phyloP scores from a whole-genome alignment of 1,139 yeast genomes.

The Candida frijolesensis region DNA sequence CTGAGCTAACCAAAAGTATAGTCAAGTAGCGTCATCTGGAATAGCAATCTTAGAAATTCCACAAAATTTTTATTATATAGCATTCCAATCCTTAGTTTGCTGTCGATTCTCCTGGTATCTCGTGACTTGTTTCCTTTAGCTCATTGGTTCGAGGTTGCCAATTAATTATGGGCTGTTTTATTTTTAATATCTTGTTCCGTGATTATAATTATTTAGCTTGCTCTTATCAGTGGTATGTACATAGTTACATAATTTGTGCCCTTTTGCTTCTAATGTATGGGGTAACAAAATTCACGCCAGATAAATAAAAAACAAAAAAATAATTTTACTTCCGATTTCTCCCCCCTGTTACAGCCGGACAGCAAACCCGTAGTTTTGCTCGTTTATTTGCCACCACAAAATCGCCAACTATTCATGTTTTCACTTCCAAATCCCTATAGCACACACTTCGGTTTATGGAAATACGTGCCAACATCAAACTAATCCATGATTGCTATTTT shows the following conservation, averaged over 20 bases:
- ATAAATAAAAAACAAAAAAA: no score
- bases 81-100: neutral
- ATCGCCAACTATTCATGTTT: no score
- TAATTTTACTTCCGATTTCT: no score
- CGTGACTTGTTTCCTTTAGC: neutral
- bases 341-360: no score
- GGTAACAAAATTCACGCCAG: neutral
- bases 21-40: neutral
- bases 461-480: no score
- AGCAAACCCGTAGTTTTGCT: no score
- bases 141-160: neutral
- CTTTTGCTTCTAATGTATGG: neutral
- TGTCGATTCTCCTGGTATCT: neutral
- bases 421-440: no score
- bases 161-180: neutral
- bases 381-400: no score
- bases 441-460: no score
- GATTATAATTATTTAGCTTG: neutral
- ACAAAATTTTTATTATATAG: neutral
- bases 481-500: no score
- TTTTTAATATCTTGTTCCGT: neutral
- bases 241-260: neutral
- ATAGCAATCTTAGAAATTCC: conserved; percentile 4
- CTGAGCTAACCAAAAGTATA: no score
- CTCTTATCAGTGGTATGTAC: neutral